Evolutionary conservation across 805 yeast species (phyloP).

Genomic region (Hanseniaspora mollemarum): DNA sequence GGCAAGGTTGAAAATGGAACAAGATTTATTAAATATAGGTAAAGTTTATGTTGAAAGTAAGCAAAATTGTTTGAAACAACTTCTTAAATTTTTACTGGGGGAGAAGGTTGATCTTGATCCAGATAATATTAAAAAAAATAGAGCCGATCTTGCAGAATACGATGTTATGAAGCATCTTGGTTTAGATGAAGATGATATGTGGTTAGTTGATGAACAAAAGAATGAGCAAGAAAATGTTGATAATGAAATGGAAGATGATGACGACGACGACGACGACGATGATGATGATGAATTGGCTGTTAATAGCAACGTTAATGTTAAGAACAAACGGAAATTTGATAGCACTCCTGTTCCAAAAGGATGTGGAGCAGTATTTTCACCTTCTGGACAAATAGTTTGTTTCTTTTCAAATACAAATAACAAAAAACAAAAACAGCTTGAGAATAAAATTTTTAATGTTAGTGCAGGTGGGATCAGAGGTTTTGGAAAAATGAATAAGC

Average conservation of each 20-base stretch:
- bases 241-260: slow-evolving; percentile 22
- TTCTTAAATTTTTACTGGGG: slow-evolving; percentile 68
- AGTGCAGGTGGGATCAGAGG: slow-evolving; percentile 24
- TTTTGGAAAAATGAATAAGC: slow-evolving; percentile 23
- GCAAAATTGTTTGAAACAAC: slow-evolving; percentile 66
- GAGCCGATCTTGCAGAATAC: slow-evolving; percentile 30
- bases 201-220: neutral
- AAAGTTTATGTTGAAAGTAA: slow-evolving; percentile 44
- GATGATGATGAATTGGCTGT: slow-evolving; percentile 31
- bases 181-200: slow-evolving; percentile 26
- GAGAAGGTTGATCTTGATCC: slow-evolving; percentile 46
- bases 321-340: slow-evolving; percentile 39
- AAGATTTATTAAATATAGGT: slow-evolving; percentile 45
- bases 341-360: slow-evolving; percentile 87
- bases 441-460: slow-evolving; percentile 20
- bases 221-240: slow-evolving; percentile 20
- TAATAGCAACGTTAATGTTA: slow-evolving; percentile 4
- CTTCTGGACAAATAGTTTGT: slow-evolving; percentile 66
- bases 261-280: slow-evolving; percentile 33
- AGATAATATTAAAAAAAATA: slow-evolving; percentile 16
- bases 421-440: slow-evolving; percentile 32
- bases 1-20: slow-evolving; percentile 41
- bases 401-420: slow-evolving; percentile 50
- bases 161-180: slow-evolving; percentile 34
- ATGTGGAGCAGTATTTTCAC: slow-evolving; percentile 85